Conservation (phyloP, 345 rosid species). For the Populus pruinosa region DNA sequence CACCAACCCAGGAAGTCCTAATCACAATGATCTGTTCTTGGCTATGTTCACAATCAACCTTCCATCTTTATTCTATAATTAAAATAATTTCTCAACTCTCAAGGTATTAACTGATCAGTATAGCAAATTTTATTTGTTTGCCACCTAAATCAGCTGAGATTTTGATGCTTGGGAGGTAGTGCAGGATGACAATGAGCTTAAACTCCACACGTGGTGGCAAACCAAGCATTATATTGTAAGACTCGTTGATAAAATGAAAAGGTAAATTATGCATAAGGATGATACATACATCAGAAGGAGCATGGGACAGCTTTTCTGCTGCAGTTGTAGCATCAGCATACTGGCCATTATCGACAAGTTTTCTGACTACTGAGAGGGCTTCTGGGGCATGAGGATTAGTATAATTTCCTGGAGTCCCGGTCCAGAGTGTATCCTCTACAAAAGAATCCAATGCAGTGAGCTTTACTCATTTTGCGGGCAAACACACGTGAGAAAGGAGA, state of each 20-base stretch:
- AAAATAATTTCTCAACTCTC: too few relatives aligned
- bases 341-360: slow-evolving; percentile 56
- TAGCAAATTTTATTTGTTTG: too few relatives aligned
- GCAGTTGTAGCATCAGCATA: slow-evolving; percentile 69
- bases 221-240: neutral
- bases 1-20: neutral
- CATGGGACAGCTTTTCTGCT: slow-evolving; percentile 53
- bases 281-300: slow-evolving; percentile 62
- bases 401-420: slow-evolving; percentile 71
- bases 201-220: too few relatives aligned
- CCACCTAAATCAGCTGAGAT: too few relatives aligned
- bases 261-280: neutral
- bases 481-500: neutral
- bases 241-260: neutral
- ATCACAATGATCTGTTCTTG: neutral
- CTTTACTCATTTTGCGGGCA: neutral
- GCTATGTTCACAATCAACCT: neutral
- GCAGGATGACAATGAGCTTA: too few relatives aligned
- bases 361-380: slow-evolving; percentile 64
- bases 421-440: slow-evolving; percentile 88
- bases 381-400: slow-evolving; percentile 56
- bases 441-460: slow-evolving; percentile 1
- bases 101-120: too few relatives aligned
- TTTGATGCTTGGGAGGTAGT: too few relatives aligned
- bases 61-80: neutral